These are phyloP conservation scores for Silene uniflora DNA, from an alignment of 148 eudicot genomes.

Conservation along the genomic window DNA sequence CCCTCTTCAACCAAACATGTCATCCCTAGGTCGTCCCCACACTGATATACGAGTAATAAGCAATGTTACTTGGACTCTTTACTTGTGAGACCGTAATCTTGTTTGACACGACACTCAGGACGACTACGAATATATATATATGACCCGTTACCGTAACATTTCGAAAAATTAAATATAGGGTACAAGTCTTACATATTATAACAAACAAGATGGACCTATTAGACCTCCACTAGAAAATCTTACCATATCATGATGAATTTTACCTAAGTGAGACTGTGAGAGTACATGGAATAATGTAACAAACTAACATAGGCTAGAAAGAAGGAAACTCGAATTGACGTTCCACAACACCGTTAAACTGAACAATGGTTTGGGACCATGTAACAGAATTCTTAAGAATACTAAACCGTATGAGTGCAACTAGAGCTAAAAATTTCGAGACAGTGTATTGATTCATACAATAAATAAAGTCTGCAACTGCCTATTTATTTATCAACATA, in stretches of 20 bases:
- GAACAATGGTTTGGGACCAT: neutral
- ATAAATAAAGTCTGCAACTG: constrained; percentile 25
- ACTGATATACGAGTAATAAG: too few relatives aligned
- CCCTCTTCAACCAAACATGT: neutral
- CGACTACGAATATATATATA: too few relatives aligned
- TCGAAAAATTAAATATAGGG: too few relatives aligned
- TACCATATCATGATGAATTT: neutral
- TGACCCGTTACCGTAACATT: neutral
- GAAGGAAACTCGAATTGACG: neutral
- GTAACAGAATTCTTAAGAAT: constrained; percentile 2
- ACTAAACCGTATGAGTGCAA: neutral
- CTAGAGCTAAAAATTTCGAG: neutral
- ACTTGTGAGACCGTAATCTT: too few relatives aligned
- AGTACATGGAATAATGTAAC: neutral
- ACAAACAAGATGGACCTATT: neutral
- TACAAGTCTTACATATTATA: neutral
- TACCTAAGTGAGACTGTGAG: neutral
- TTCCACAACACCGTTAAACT: neutral
- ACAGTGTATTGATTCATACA: constrained; percentile 14
- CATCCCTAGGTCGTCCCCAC: too few relatives aligned
- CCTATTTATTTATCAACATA: constrained; percentile 20
- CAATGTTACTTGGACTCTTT: too few relatives aligned
- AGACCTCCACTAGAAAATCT: neutral
- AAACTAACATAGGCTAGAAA: neutral
- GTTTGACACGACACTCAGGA: too few relatives aligned